Evolutionary conservation across 768 basidiomycete species (phyloP), one percentile per base, ranked within the genome.

Genomic region (Tubosaeta brunneosetosa): DNA sequence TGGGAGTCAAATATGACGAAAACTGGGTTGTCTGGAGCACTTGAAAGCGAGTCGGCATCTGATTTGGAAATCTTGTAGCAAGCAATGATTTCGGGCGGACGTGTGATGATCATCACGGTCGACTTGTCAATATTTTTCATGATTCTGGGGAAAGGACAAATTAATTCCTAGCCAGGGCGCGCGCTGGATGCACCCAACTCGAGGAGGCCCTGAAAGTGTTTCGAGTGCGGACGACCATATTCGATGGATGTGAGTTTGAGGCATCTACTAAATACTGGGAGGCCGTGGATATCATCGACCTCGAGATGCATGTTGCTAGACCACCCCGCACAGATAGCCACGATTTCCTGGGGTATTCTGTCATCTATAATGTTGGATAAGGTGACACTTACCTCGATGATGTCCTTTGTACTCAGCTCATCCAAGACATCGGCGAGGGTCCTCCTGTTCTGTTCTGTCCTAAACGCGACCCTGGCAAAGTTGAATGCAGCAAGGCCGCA

Each of bases 1-100:
- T 86, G 85, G 3, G 85, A 84, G 66, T 87, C 85, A 53, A 87
- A 87, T 40, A 86, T 68, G 42, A 80, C 73, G 57, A 81, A 86
- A 14, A 81, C 63, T 3, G 62, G 54, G 19, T 47, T 26, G 22
- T 68, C 63, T n/a, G 48, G 36, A 2, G 45, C 31, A n/a, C 13
- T 46, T 7, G 56, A 26, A 31, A 16, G 33, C 17, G 29, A 25
- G 13, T 11, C 2, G 6, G 49, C 33, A 16, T 47, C 19, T 4
- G 43, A 11, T 32, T 41, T 59, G 32, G 55, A 48, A 36, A 74
- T 58, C 53, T 69, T 73, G 54, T 84, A 61, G 60, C 82, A 79
- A 16, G 78, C 73, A 12, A 87, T 65, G 48, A 87, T 86, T 61
- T 87, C 86, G 0, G 86, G 85, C 33, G 86, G 84, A 19, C 84